Base-by-base conservation (phyloP, 2,329 filamentous ascomycete species). In the Botrytis hyacinthi region DNA sequence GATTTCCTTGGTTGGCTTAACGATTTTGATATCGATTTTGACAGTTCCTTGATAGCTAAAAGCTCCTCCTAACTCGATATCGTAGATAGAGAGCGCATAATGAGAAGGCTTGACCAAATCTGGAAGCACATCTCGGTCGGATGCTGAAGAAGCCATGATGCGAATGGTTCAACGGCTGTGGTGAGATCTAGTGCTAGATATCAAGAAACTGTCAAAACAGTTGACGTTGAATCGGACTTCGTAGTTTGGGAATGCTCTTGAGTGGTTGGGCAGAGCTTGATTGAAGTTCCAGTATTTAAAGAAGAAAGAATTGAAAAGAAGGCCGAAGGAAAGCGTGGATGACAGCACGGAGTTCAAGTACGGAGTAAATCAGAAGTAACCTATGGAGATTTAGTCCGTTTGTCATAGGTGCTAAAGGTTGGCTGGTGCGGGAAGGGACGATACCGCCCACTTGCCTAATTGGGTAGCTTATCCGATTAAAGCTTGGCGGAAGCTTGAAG, bases 31-130 rank as follows among this genome's bases (percentile, higher is more conserved):
- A 77, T 92, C 88, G 82, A 99, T 97, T 77, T 89, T 92, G 76
- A 98, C 93, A 32, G 87, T 90, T 77, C 96, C 96, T 84, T 95
- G 90, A 85, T 95, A 99, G 74, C 88, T 84, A 78, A 95, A 97
- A 74, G 84, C 84, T 72, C 88, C 88, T 76, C 88, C 87, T 71
- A 90, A 84, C 78, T 97, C 91, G 76, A 99, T 85, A 78, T 96
- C 91, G 80, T 87, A 90, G 78, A 99, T 88, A 73, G 91, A 93
- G 77, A 99, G 86, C 80, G 89, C 86, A 84, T 99, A 99, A 85
- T 98, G 94, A 76, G 87, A 85, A 3, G 96, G 94, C 84, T 94
- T 95, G 81, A 95, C 90, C 77, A 83, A 83, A 79, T 86, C 85
- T 66, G 89, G 89, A 75, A 91, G 87, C 76, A 89, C 85, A 75